Evolutionary conservation across 2,329 filamentous ascomycete species (phyloP).

Genomic region (Fusarium buxicola): DNA sequence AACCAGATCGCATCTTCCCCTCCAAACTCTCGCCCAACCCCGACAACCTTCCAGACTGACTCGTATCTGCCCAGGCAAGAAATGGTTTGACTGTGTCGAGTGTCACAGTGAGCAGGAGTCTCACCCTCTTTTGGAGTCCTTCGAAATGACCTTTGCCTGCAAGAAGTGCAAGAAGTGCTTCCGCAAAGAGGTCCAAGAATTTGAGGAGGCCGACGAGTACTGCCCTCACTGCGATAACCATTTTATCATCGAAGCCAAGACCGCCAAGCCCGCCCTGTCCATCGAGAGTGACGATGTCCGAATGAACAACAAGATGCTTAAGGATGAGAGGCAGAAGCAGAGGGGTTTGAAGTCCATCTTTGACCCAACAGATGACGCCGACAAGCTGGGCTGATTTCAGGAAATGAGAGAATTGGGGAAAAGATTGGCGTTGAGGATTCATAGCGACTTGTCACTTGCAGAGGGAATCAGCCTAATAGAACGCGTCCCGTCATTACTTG

Average conservation of each 20-base stretch:
- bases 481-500: slow-evolving; percentile 48
- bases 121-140: slow-evolving; percentile 79
- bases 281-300: slow-evolving; percentile 93
- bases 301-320: slow-evolving; percentile 89
- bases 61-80: slow-evolving; percentile 70
- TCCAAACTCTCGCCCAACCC: background rate
- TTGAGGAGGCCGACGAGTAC: slow-evolving; percentile 98
- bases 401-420: slow-evolving; percentile 40
- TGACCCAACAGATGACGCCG: slow-evolving; percentile 78
- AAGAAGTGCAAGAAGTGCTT: slow-evolving; percentile 99
- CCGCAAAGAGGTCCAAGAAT: slow-evolving; percentile 90
- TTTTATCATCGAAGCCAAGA: slow-evolving; percentile 90
- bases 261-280: slow-evolving; percentile 83
- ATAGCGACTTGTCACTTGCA: slow-evolving; percentile 40
- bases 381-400: slow-evolving; percentile 74
- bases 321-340: slow-evolving; percentile 80
- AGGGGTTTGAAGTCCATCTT: slow-evolving; percentile 73
- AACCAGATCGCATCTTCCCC: background rate
- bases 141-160: slow-evolving; percentile 95
- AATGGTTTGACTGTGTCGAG: slow-evolving; percentile 99
- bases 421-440: slow-evolving; percentile 48
- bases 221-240: slow-evolving; percentile 99
- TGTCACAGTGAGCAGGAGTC: slow-evolving; percentile 87
- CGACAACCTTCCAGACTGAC: background rate
- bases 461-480: slow-evolving; percentile 30